These are phyloP conservation scores for Dryadomyces quercus-mongolicae DNA, from an alignment of 2,329 filamentous ascomycete species.

Conservation along the genomic window DNA sequence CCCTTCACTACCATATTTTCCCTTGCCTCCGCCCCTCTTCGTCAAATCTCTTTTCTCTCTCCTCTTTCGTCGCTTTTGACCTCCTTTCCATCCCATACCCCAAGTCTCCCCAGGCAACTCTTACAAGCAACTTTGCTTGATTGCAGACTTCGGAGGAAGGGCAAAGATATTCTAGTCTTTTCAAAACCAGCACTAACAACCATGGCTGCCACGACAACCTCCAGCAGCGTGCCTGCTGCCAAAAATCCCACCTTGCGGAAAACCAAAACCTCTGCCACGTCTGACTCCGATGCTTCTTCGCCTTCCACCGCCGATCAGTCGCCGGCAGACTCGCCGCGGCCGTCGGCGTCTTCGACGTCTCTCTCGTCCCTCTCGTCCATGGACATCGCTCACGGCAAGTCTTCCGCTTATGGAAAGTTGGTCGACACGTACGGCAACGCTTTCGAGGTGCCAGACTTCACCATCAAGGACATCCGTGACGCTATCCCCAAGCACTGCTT, in stretches of 20 bases:
- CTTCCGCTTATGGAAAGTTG: slow-evolving; percentile 47
- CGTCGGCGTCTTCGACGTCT: slow-evolving; percentile 72
- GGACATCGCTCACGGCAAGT: slow-evolving; percentile 33
- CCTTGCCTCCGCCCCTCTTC: neutral
- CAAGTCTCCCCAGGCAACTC: neutral
- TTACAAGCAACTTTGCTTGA: neutral
- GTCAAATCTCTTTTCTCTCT: neutral
- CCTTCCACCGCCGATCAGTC: slow-evolving; percentile 46
- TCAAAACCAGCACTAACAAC: neutral
- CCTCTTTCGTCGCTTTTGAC: neutral
- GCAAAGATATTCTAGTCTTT: neutral
- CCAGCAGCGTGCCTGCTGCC: slow-evolving; percentile 20
- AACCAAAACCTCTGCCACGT: slow-evolving; percentile 28
- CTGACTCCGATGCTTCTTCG: slow-evolving; percentile 31
- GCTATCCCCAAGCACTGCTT: slow-evolving; percentile 98
- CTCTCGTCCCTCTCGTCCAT: slow-evolving; percentile 77
- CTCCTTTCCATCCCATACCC: neutral
- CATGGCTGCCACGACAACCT: slow-evolving; percentile 34
- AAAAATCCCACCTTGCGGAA: slow-evolving; percentile 34
- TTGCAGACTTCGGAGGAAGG: neutral
- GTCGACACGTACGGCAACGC: slow-evolving; percentile 90
- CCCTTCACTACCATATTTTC: neutral
- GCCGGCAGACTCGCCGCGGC: slow-evolving; percentile 46
- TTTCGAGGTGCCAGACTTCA: slow-evolving; percentile 88
- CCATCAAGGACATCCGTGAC: slow-evolving; percentile 93